phyloP scores from a whole-genome alignment of 805 yeast species.

The Clavispora carvajalis region DNA sequence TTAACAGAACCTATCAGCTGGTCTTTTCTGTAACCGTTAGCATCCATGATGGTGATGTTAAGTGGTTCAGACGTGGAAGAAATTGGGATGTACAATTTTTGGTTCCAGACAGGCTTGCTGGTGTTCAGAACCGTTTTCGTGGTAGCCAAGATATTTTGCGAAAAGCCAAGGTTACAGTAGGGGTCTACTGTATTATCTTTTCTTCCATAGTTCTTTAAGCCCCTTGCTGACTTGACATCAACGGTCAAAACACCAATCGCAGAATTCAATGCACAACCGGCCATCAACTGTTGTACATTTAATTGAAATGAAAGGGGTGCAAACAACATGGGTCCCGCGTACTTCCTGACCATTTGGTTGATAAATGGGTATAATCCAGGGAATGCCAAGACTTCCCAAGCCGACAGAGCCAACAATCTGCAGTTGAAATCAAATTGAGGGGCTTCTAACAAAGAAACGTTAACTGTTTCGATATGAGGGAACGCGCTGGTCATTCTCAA shows the following conservation, averaged over 20 bases:
- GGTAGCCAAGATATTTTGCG: constrained; percentile 54
- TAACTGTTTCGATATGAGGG: constrained; percentile 92
- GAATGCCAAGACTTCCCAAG: constrained; percentile 79
- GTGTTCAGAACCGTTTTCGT: constrained; percentile 69
- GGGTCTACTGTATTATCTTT: constrained; percentile 86
- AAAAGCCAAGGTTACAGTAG: constrained; percentile 67
- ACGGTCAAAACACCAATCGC: constrained; percentile 84
- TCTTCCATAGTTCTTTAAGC: constrained; percentile 63
- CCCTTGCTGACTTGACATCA: constrained; percentile 59
- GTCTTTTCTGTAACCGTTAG: constrained; percentile 71
- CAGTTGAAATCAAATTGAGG: constrained; percentile 85
- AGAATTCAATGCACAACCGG: constrained; percentile 73
- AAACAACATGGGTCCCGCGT: constrained; percentile 82
- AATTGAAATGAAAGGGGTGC: constrained; percentile 90
- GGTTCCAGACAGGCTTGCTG: constrained; percentile 75
- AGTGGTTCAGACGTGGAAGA: constrained; percentile 79
- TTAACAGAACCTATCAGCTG: constrained; percentile 73
- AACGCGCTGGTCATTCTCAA: constrained; percentile 83
- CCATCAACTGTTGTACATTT: constrained; percentile 83
- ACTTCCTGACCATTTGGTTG: constrained; percentile 79
- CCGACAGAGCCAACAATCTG: constrained; percentile 71
- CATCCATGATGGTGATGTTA: constrained; percentile 65
- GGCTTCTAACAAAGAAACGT: constrained; percentile 76
- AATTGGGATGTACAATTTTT: constrained; percentile 65
- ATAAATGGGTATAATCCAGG: constrained; percentile 86